Percentiles rank a stretch among this genome's conserved stretches.
These are phyloP conservation scores for Geranium brycei DNA, from an alignment of 345 rosid species.

Conservation along the genomic window DNA sequence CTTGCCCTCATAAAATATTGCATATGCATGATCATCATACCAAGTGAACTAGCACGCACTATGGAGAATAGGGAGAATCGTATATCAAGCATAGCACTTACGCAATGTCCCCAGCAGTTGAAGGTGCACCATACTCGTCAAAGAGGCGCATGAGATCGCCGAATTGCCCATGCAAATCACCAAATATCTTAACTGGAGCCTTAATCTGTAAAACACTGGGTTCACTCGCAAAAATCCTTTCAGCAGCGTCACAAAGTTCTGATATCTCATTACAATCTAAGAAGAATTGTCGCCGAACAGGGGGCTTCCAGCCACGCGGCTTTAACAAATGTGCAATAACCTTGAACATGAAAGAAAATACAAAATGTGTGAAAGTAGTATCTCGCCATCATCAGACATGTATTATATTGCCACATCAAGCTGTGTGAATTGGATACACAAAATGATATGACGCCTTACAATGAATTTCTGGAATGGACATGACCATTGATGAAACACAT, in stretches of 20 bases:
- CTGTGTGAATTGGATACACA: no score
- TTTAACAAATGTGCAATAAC: constrained; percentile 77
- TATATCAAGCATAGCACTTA: constrained; percentile 25
- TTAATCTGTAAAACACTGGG: constrained; percentile 78
- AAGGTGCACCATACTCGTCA: constrained; percentile 95
- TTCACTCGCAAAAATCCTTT: constrained; percentile 69
- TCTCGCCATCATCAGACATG: not conserved
- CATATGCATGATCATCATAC: no score
- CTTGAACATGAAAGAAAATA: constrained; percentile 19
- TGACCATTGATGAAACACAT: no score
- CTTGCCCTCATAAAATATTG: no score
- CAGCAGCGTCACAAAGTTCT: constrained; percentile 85
- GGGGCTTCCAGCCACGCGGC: constrained; percentile 99
- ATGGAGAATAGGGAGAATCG: no score
- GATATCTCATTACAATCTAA: constrained; percentile 94
- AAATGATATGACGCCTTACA: no score
- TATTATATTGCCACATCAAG: no score
- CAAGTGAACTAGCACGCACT: no score
- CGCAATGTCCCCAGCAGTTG: constrained; percentile 99
- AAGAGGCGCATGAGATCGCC: constrained; percentile 99
- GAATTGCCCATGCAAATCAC: constrained; percentile 97
- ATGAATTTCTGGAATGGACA: no score
- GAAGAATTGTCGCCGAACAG: constrained; percentile 85
- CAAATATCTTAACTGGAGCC: constrained; percentile 90
- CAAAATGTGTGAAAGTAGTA: not conserved